Base-by-base conservation (phyloP, 2,329 filamentous ascomycete species). In the Colletotrichum sublineola region DNA sequence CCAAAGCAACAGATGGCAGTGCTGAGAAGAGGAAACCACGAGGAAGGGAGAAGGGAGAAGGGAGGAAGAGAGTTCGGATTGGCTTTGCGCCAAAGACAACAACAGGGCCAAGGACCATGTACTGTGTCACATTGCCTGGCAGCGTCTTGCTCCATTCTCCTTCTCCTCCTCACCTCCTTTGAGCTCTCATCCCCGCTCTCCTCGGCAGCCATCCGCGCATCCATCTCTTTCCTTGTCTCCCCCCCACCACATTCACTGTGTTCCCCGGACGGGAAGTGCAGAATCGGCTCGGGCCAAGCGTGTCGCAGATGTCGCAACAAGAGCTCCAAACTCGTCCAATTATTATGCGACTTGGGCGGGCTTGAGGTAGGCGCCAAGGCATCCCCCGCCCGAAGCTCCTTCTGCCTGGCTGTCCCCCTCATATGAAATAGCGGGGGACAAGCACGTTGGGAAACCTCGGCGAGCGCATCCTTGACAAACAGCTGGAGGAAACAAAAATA, bases 281-380 rank as follows among this genome's bases (percentile, higher is more conserved):
- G 70, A 68, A 73, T 70, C 70, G 55, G 67, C 46, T 56, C 70
- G 69, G 61, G 70, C 61, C 70, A 73, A 64, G 70, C 61, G 70
- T 70, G 70, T 73, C 60, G 70, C 70, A 73, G 66, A 70, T 70
- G 66, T 65, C 60, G 61, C 66, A 65, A 67, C 31, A 56, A 20
- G 33, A 73, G 70, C 66, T 73, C 53, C 48, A 64, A 73, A 66
- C 70, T 60, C 70, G 60, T 73, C 70, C 70, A 73, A 73, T 73
- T 66, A 73, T 36, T 61, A 52, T 40, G 20, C 33, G 24, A 52
- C 4, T 40, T 5, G 48, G 55, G 33, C 33, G 38, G 38, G 53
- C 48, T 65, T 56, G 60, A 55, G 46, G 67, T 60, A 48, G 40
- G 55, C 55, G 70, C 60, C 70, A 65, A 70, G 70, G 42, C n/a